Evolutionary conservation across 2,329 filamentous ascomycete genomes (phyloP), one percentile per base, ranked within the genome.

Genomic region (Gyromitra esculenta): DNA sequence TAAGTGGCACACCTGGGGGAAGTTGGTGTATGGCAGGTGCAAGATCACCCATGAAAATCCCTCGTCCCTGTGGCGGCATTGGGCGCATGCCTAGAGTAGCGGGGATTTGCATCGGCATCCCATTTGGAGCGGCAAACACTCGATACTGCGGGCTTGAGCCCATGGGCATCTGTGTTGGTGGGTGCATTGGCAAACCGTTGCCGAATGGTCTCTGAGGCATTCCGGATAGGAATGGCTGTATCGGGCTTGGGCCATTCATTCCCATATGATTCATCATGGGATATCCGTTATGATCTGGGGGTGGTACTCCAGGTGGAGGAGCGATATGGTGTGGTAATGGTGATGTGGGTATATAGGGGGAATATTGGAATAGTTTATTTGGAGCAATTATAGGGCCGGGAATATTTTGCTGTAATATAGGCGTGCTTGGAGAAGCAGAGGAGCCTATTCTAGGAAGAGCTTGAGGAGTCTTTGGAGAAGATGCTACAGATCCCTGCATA

Each of bases 351-450:
- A 87, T 71, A 87, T 82, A 59, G 85, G 85, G 65, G 85, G 86
- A 75, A 87, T 86, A 73, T 86, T 87, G 78, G 81, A 83, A 83
- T 69, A 85, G 83, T 84, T 92, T 94, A 82, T 89, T 87, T 82
- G 87, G 85, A 82, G 88, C 85, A 75, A 88, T 88, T 73, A 89
- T 89, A 8, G 88, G 89, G 43, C 88, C 88, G 18, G 89, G 89
- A 75, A 90, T 91, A 57, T 87, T 87, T 79, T 92, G 91, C 48
- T 88, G 85, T 13, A 92, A 89, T 85, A 80, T 89, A 89, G 66
- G 89, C 88, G 41, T 89, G 90, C 85, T 79, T 25, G 80, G 77
- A 48, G 79, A 78, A 62, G 57, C 68, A 35, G 80, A 77, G 43
- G 76, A 67, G 21, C 74, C 75, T 78, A 91, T 87, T 82, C 91